Evolutionary conservation across 768 basidiomycete genomes (phyloP).

Genomic region (Boletus rubroflammeus): DNA sequence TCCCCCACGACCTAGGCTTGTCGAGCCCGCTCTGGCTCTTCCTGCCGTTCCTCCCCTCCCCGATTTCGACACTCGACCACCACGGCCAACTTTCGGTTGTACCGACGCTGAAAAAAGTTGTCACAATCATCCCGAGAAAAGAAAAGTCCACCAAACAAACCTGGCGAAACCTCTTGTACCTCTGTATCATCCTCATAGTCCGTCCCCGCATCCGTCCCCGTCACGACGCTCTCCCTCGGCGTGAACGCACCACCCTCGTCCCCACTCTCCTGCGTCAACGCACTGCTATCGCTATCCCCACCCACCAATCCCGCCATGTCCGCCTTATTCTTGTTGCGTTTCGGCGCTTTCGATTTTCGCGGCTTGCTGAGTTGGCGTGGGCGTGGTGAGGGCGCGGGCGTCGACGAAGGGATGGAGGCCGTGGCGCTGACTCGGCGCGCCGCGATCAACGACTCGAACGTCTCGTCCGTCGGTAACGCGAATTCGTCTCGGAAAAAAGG

Average conservation of each 20-base stretch:
- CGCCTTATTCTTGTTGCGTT: constrained; percentile 41
- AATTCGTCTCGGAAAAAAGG: constrained; percentile 76
- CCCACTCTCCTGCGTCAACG: constrained; percentile 76
- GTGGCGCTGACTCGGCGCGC: constrained; percentile 62
- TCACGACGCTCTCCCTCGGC: constrained; percentile 62
- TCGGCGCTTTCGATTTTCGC: constrained; percentile 47
- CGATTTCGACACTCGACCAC: constrained; percentile 25
- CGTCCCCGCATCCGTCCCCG: constrained; percentile 68
- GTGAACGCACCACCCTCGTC: constrained; percentile 62
- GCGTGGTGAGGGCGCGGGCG: constrained; percentile 55
- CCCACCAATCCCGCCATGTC: constrained; percentile 72
- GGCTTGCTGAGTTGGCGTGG: constrained; percentile 37
- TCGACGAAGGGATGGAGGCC: constrained; percentile 48
- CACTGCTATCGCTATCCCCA: constrained; percentile 83
- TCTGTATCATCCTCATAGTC: constrained; percentile 74
- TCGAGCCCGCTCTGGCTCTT: constrained; percentile 27
- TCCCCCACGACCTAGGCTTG: constrained; percentile 22
- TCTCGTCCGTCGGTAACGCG: constrained; percentile 52
- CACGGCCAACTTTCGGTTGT: constrained; percentile 22
- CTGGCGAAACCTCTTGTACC: constrained; percentile 55
- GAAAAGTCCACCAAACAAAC: constrained; percentile 34
- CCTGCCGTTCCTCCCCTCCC: constrained; percentile 24
- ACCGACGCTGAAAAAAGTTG: constrained; percentile 14
- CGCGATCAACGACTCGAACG: constrained; percentile 56
- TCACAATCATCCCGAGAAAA: constrained; percentile 10